phyloP scores from a whole-genome alignment of 495 filamentous ascomycete genomes.

The Clavariopsis aquatica region DNA sequence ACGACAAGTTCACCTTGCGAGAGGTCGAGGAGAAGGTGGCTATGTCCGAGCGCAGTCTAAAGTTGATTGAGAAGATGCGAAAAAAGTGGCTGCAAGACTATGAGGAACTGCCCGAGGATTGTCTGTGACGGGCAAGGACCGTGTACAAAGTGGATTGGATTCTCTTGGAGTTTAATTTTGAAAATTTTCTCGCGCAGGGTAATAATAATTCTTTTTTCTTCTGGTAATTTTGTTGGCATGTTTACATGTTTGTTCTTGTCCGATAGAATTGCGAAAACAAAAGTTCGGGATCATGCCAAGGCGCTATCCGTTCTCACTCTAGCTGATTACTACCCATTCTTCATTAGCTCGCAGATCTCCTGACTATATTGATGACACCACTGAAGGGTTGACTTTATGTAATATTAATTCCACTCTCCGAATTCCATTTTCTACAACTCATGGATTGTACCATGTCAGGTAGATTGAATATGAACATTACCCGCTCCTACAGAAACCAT shows the following conservation, averaged over 20 bases:
- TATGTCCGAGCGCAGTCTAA: background rate
- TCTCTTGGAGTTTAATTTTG: background rate
- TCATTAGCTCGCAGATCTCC: too few relatives aligned
- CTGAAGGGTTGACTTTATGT: too few relatives aligned
- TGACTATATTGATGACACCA: too few relatives aligned
- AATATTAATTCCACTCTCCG: too few relatives aligned
- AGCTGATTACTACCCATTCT: background rate
- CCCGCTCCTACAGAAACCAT: too few relatives aligned
- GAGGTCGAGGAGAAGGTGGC: constrained; percentile 3
- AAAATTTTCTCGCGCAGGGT: background rate
- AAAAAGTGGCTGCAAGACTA: constrained; percentile 1
- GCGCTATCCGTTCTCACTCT: background rate
- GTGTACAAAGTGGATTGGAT: background rate
- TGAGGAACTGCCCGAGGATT: background rate
- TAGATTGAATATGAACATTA: too few relatives aligned
- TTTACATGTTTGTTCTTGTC: too few relatives aligned
- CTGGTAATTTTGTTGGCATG: background rate
- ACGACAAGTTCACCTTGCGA: constrained; percentile 6
- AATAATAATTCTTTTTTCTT: background rate
- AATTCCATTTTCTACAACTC: too few relatives aligned
- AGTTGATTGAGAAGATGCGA: constrained; percentile 18
- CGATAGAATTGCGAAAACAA: too few relatives aligned
- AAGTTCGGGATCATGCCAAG: background rate
- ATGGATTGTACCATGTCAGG: too few relatives aligned
- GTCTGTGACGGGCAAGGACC: background rate